Conservation (phyloP, 257 asterid genomes). For the Eucommia ulmoides region DNA sequence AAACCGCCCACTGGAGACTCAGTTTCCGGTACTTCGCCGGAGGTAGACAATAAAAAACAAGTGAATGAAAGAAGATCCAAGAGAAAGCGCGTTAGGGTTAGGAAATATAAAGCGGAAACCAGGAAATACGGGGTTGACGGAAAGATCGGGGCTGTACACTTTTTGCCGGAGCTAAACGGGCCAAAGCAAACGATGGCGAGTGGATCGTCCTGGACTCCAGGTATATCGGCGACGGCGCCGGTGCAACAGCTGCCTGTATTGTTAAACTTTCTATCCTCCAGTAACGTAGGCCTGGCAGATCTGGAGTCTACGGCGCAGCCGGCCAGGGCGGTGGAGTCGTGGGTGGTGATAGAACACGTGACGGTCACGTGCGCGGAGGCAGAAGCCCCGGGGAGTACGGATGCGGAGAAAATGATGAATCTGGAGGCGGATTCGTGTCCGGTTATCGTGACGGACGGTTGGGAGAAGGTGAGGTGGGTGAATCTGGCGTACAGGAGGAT, state of each 20-base stretch:
- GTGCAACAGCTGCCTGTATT: slow-evolving; percentile 6
- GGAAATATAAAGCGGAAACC: slow-evolving; percentile 3
- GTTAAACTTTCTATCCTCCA: background rate
- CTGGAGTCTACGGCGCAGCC: slow-evolving; percentile 16
- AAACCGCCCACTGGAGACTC: slow-evolving; percentile 23
- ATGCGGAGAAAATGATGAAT: slow-evolving; percentile 24
- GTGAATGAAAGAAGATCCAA: slow-evolving; percentile 15
- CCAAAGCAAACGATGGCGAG: background rate
- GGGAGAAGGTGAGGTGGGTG: slow-evolving; percentile 29
- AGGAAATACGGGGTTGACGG: background rate
- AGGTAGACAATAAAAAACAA: background rate
- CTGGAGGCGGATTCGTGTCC: slow-evolving; percentile 34
- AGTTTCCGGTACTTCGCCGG: slow-evolving; percentile 4
- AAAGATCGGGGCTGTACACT: slow-evolving; percentile 2
- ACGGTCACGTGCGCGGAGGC: slow-evolving; percentile 10
- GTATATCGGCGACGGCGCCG: slow-evolving; percentile 10
- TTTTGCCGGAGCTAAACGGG: background rate
- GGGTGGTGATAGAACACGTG: slow-evolving; percentile 29
- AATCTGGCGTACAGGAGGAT: slow-evolving; percentile 25
- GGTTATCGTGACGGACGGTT: slow-evolving; percentile 27
- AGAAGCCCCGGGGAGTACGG: slow-evolving; percentile 23
- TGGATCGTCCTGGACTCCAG: slow-evolving; percentile 10
- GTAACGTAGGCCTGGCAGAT: background rate
- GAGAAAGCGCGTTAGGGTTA: slow-evolving; percentile 41
- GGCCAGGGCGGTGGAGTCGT: slow-evolving; percentile 22